A percentile compares a stretch with the other conserved stretches of the same genome.
Conservation (phyloP, 805 yeast species). For the Candida adriatica region DNA sequence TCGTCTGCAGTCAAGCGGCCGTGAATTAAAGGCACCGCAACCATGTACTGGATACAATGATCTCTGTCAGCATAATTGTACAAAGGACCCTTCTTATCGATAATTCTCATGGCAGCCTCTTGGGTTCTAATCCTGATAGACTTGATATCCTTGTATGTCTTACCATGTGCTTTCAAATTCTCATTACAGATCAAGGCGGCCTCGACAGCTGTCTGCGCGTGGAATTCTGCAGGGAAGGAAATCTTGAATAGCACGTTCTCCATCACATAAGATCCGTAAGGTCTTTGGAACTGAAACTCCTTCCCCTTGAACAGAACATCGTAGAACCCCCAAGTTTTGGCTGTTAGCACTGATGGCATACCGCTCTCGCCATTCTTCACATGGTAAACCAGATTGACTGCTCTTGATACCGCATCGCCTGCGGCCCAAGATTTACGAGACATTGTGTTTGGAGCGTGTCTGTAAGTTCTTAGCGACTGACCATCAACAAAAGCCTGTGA, state of each 20-base stretch:
- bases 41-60: constrained; percentile 60
- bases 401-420: constrained; percentile 55
- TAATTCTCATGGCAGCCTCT: constrained; percentile 54
- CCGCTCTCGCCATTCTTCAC: constrained; percentile 49
- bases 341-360: constrained; percentile 51
- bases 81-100: constrained; percentile 52
- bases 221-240: constrained; percentile 61
- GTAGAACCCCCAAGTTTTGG: constrained; percentile 57
- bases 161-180: constrained; percentile 32
- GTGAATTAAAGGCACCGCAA: constrained; percentile 46
- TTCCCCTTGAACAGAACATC: constrained; percentile 52
- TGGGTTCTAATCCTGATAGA: constrained; percentile 48
- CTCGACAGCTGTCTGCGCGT: constrained; percentile 60
- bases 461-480: constrained; percentile 49
- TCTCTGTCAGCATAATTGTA: constrained; percentile 61
- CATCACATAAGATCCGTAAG: constrained; percentile 53
- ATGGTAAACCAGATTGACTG: constrained; percentile 47
- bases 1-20: constrained; percentile 55
- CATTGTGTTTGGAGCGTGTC: constrained; percentile 61
- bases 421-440: constrained; percentile 65
- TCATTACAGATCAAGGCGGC: constrained; percentile 42
- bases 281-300: constrained; percentile 46
- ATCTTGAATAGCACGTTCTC: constrained; percentile 56
- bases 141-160: constrained; percentile 41
- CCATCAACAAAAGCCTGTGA: constrained; percentile 61